A percentile compares a stretch with the other conserved stretches of the same genome.
Conservation (phyloP, 2,329 filamentous ascomycete species). For the Plenodomus tracheiphilus region DNA sequence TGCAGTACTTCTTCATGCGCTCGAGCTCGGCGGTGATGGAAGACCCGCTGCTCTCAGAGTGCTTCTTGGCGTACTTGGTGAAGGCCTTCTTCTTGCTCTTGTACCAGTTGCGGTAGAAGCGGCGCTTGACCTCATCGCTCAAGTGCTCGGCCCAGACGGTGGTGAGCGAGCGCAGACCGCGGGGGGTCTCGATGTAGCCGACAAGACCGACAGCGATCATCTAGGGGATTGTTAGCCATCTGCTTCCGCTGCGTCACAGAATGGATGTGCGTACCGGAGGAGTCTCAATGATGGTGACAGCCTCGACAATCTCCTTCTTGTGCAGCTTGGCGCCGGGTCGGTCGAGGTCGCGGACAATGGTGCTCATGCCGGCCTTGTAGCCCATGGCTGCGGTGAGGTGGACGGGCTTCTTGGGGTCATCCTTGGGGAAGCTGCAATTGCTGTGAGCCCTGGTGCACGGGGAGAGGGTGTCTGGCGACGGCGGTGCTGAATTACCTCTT, state of each 20-base stretch:
- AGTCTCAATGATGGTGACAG: slow-evolving; percentile 48
- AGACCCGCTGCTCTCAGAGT: slow-evolving; percentile 88
- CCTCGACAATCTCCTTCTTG: slow-evolving; percentile 67
- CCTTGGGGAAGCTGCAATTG: slow-evolving; percentile 87
- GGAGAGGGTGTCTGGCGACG: slow-evolving; percentile 9
- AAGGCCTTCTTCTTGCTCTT: slow-evolving; percentile 99
- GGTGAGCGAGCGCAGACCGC: slow-evolving; percentile 97
- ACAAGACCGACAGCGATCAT: slow-evolving; percentile 99
- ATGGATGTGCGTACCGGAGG: slow-evolving; percentile 66
- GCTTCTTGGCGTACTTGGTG: slow-evolving; percentile 99
- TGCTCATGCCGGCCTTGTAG: slow-evolving; percentile 99
- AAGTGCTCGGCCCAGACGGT: slow-evolving; percentile 99
- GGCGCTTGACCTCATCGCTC: slow-evolving; percentile 97
- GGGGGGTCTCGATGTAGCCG: slow-evolving; percentile 99
- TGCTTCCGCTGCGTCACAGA: slow-evolving; percentile 57
- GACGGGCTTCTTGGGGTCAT: slow-evolving; percentile 99
- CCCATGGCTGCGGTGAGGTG: slow-evolving; percentile 98
- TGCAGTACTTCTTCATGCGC: slow-evolving; percentile 99
- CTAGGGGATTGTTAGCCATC: slow-evolving; percentile 57
- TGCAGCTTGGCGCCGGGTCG: slow-evolving; percentile 98
- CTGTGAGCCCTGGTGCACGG: slow-evolving; percentile 19
- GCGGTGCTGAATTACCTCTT: slow-evolving; percentile 80
- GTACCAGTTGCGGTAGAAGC: slow-evolving; percentile 99
- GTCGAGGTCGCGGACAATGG: slow-evolving; percentile 98
- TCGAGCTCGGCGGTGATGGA: slow-evolving; percentile 96